phyloP scores from a whole-genome alignment of 2,329 filamentous ascomycete genomes.

The Penicillium sp. region DNA sequence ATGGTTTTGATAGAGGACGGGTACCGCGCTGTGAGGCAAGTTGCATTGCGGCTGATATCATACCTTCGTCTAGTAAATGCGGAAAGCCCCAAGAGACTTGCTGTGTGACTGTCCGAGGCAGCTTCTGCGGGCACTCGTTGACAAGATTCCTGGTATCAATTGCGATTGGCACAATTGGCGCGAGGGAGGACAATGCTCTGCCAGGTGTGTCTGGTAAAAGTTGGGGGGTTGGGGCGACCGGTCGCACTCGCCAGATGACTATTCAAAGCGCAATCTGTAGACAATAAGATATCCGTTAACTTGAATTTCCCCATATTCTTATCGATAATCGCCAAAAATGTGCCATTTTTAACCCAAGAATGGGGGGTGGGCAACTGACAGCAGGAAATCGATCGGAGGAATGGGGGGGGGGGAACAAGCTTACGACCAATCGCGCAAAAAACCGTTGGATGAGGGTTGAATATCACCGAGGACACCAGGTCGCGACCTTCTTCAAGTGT shows the following conservation, averaged over 20 bases:
- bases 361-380: conserved; percentile 14
- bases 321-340: conserved; percentile 22
- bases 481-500: conserved; percentile 11
- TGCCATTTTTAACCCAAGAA: conserved; percentile 14
- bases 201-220: conserved; percentile 22
- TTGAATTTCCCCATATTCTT: conserved; percentile 9
- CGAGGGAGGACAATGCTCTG: conserved; percentile 24
- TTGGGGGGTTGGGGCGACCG: conserved; percentile 20
- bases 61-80: conserved; percentile 43
- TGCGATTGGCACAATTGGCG: conserved; percentile 24
- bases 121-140: conserved; percentile 21
- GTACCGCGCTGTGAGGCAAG: conserved; percentile 55
- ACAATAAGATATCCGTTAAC: conserved; percentile 15
- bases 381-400: conserved; percentile 26
- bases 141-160: conserved; percentile 20
- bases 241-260: conserved; percentile 26
- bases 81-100: conserved; percentile 20
- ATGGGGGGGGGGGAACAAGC: conserved; percentile 20
- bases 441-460: conserved; percentile 5
- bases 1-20: conserved; percentile 19
- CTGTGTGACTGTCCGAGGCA: conserved; percentile 25
- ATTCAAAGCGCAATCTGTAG: conserved; percentile 22
- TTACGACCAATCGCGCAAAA: conserved; percentile 18
- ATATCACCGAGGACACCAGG: conserved; percentile 21
- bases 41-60: conserved; percentile 65